Evolutionary conservation across 768 basidiomycete species (phyloP).

Genomic region (Xanthoconium stramineum): DNA sequence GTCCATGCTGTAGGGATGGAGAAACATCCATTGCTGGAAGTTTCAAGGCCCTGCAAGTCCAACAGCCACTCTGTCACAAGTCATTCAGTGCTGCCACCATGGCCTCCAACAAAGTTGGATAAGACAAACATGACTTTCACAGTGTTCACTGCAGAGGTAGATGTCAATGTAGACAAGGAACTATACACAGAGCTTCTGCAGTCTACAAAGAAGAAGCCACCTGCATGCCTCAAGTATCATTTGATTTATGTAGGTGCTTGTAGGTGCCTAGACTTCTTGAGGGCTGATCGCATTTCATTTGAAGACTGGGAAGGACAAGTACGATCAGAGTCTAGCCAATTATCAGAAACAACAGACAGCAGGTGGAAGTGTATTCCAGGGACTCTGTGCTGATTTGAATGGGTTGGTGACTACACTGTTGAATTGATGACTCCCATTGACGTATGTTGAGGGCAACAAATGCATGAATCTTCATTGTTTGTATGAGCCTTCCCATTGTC

Average conservation of each 20-base stretch:
- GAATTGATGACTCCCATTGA: background rate
- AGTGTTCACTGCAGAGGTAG: background rate
- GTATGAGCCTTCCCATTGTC: background rate
- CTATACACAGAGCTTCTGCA: conserved; percentile 48
- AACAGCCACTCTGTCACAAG: conserved; percentile 40
- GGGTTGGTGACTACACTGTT: background rate
- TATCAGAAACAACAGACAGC: too few relatives aligned
- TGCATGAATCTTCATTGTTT: background rate
- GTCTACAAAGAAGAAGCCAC: conserved; percentile 63
- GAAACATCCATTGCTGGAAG: conserved; percentile 42
- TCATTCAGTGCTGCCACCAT: background rate
- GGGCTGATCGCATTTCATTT: too few relatives aligned
- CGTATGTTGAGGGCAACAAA: background rate
- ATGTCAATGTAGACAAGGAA: background rate
- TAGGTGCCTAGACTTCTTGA: background rate
- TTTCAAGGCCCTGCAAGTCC: conserved; percentile 29
- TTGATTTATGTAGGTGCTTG: conserved; percentile 60
- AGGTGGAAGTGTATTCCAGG: too few relatives aligned
- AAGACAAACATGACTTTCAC: conserved; percentile 19
- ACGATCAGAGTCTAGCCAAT: too few relatives aligned
- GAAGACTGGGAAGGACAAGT: background rate
- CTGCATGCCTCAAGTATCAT: conserved; percentile 60
- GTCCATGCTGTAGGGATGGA: conserved; percentile 9
- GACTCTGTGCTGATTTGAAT: background rate
- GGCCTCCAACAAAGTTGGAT: conserved; percentile 19